Base-by-base conservation (phyloP, 2,329 filamentous ascomycete species). In the Colletotrichum sp. region DNA sequence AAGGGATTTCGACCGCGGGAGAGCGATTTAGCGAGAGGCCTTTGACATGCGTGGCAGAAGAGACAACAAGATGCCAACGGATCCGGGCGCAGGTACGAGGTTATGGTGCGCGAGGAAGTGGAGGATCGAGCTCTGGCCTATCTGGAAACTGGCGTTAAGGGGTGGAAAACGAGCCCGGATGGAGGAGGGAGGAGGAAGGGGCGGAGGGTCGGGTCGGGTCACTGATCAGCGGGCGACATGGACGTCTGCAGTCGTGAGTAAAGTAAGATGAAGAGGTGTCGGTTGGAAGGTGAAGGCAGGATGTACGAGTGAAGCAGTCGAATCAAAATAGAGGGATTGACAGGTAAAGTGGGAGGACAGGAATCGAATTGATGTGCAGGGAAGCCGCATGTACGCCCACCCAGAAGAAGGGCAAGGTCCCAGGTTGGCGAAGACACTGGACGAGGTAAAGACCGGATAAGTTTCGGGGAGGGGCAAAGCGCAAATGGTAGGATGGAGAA, bases 181-280 rank as follows among this genome's bases (percentile, higher is more conserved):
- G 52, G 16, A 28, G 28, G 66, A 24, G 32, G 21, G 32, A 67
- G 32, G 32, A 21, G 52, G 16, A 39, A 21, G 52, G 21, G 16
- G 16, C 36, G 57, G 24, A 26, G 24, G 55, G 39, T 48, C 60
- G 39, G 32, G 57, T 52, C 24, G 60, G 55, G 55, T 72, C 69
- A 75, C 52, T 57, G 68, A 55, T 72, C 69, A 67, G 63, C 69
- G 55, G 57, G 39, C 15, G 69, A 61, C 52, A 63, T 75, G 32
- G 69, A 39, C 69, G 67, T 75, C 61, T 67, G 69, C 39, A 63
- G 60, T n/a, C 26, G 24, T 61, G 32, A 18, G 55, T 48, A 18
- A 60, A 24, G 32, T 72, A 18, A 57, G 36, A 24, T 67, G n/a
- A 39, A 36, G 61, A 43, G 36, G 21, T n/a, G 72, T 61, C 10